A percentile compares a stretch with the other conserved stretches of the same genome.
phyloP scores from a whole-genome alignment of 257 asterid genomes.

The Penstemon newberryi region DNA sequence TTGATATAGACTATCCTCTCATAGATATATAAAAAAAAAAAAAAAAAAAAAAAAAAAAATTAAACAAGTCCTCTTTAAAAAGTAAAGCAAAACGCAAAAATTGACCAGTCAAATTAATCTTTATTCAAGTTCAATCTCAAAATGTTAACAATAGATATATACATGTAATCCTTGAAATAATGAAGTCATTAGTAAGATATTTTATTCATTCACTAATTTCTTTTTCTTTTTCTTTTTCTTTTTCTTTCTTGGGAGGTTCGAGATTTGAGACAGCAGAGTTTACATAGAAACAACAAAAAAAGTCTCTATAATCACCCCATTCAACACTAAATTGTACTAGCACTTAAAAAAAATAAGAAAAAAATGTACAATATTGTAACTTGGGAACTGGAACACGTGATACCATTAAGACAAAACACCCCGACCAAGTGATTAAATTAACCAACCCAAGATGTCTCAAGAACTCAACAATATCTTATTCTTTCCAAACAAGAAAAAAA shows the following conservation, averaged over 20 bases:
- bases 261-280: conserved; percentile 34
- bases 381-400: conserved; percentile 65
- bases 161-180: too few species aligned
- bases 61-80: too few species aligned
- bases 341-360: conserved; percentile 19
- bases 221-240: background rate
- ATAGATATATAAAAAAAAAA: too few species aligned
- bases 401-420: conserved; percentile 94
- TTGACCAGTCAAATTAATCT: too few species aligned
- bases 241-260: conserved; percentile 28
- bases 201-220: conserved; percentile 31
- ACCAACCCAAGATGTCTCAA: conserved; percentile 50
- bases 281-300: conserved; percentile 38
- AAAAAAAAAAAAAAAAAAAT: too few species aligned
- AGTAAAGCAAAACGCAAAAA: too few species aligned
- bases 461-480: conserved; percentile 33
- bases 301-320: conserved; percentile 35
- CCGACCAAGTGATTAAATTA: conserved; percentile 78
- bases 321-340: conserved; percentile 28
- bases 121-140: too few species aligned
- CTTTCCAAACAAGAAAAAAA: conserved; percentile 12
- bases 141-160: too few species aligned
- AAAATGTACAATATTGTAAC: conserved; percentile 55
- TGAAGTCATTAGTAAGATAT: background rate
- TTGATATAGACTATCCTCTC: too few species aligned